Evolutionary conservation across 2,329 filamentous ascomycete species (phyloP).

Genomic region (Trichoderma polysporum): DNA sequence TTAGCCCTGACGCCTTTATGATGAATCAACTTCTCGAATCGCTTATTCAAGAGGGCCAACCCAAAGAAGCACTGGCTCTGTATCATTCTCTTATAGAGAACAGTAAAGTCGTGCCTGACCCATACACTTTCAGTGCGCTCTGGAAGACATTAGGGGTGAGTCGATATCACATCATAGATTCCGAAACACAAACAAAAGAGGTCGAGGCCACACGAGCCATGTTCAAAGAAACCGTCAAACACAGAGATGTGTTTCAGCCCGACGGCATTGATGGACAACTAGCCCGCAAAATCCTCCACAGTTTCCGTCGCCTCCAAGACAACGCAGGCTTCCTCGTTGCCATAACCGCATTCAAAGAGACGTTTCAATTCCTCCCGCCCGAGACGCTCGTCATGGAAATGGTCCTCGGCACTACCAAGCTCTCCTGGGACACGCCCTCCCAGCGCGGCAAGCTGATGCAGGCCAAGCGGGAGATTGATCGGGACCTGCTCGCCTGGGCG

Average conservation of each 20-base stretch:
- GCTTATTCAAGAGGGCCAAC: slow-evolving; percentile 59
- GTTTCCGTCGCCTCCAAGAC: slow-evolving; percentile 49
- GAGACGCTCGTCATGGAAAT: slow-evolving; percentile 50
- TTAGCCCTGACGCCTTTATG: slow-evolving; percentile 70
- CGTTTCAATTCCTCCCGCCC: slow-evolving; percentile 45
- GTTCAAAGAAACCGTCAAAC: slow-evolving; percentile 34
- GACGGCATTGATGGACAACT: slow-evolving; percentile 47
- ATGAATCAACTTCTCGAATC: slow-evolving; percentile 76
- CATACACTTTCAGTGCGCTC: slow-evolving; percentile 67
- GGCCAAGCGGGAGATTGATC: slow-evolving; percentile 45
- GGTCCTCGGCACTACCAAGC: slow-evolving; percentile 44
- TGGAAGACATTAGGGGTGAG: slow-evolving; percentile 61
- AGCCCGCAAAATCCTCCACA: slow-evolving; percentile 50
- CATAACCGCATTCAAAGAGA: slow-evolving; percentile 42
- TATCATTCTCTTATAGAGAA: slow-evolving; percentile 55
- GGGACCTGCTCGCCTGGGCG: slow-evolving; percentile 34
- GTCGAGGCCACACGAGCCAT: slow-evolving; percentile 45
- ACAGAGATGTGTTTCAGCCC: slow-evolving; percentile 43
- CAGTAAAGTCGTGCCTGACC: slow-evolving; percentile 56
- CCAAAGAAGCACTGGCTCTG: slow-evolving; percentile 53
- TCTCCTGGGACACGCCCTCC: slow-evolving; percentile 43
- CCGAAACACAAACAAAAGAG: slow-evolving; percentile 33
- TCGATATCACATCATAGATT: slow-evolving; percentile 40
- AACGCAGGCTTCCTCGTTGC: slow-evolving; percentile 47
- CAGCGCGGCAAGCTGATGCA: slow-evolving; percentile 43